Base-by-base conservation (phyloP, 2,329 filamentous ascomycete species). In the Exutisphaerella laricina region DNA sequence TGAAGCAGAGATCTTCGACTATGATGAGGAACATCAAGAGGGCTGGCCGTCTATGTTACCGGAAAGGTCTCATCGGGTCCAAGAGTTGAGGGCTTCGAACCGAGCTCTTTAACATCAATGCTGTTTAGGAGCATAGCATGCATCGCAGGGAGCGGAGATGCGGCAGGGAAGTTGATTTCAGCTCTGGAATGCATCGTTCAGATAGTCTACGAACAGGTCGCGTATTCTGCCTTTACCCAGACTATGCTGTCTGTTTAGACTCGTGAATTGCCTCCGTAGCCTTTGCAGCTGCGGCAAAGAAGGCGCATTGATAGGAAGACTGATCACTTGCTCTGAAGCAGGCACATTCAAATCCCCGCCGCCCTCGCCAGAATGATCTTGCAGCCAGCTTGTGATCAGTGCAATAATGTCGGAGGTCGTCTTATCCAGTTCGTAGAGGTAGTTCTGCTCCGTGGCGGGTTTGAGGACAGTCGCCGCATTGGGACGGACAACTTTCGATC, bases 401-500 rank as follows among this genome's bases (percentile, higher is more conserved):
- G 79, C 78, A 40, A 92, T 75, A 21, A 94, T 77, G 41, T 84
- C 83, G 54, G 88, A 86, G 5, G 86, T 90, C 60, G 81, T 80
- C 50, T 79, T 79, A 64, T 94, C 87, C 17, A 94, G 72, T 46
- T 87, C 75, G 61, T 92, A 88, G 39, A 94, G 72, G 61, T 88
- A 89, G 59, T 89, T 84, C 43, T 77, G 70, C 58, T 75, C 73
- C 0, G 60, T 81, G 61, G 67, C 80, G 57, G 61, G 80, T 72
- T 71, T 86, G 66, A 71, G 72, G 20, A 88, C 77, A 0, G 87
- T 89, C 3, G 85, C 84, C 59, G 81, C 76, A 63, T 94, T 89
- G 1, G 85, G 85, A 55, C 74, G 73, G 39, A 92, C 75, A 4
- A 77, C 64, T 60, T 84, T 86, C 45, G 74, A 53, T 75, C 79